Evolutionary conservation across 2,329 filamentous ascomycete genomes (phyloP).

Genomic region (Calonectria pseudoturangicola): DNA sequence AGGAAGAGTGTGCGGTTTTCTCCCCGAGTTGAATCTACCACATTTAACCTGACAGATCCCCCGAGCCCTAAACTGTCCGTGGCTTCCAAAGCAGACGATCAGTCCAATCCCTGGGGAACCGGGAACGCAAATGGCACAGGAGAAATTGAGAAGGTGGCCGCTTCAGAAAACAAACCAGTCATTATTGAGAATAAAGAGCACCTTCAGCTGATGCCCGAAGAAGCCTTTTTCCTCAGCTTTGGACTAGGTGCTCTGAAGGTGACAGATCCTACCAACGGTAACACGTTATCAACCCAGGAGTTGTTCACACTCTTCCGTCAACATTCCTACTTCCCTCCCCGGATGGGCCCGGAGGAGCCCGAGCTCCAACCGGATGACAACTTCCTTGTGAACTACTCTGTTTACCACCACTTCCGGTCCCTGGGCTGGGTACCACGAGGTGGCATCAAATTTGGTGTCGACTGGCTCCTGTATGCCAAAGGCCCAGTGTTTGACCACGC

Average conservation of each 20-base stretch:
- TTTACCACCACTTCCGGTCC: constrained; percentile 97
- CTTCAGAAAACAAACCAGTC: background rate
- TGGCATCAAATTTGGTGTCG: constrained; percentile 95
- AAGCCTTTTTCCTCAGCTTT: constrained; percentile 93
- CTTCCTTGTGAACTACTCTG: constrained; percentile 90
- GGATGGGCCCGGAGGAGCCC: constrained; percentile 58
- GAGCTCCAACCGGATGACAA: constrained; percentile 83
- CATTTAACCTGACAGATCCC: constrained; percentile 72
- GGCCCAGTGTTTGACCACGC: constrained; percentile 97
- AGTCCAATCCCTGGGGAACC: background rate
- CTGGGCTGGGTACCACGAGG: constrained; percentile 95
- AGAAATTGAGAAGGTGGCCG: background rate
- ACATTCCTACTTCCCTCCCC: constrained; percentile 81
- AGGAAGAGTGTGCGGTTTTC: constrained; percentile 83
- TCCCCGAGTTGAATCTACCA: constrained; percentile 78
- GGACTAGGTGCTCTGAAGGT: constrained; percentile 84
- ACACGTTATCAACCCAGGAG: constrained; percentile 70
- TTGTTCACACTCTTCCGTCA: constrained; percentile 81
- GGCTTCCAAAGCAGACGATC: constrained; percentile 38
- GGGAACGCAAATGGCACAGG: constrained; percentile 3
- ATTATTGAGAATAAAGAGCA: constrained; percentile 80
- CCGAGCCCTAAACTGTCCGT: constrained; percentile 65
- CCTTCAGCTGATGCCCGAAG: constrained; percentile 92
- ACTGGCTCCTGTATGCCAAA: constrained; percentile 94
- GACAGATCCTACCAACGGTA: constrained; percentile 67